Conservation (phyloP, 192 early-diverging fungal species). For the Coemansia javaensis region DNA sequence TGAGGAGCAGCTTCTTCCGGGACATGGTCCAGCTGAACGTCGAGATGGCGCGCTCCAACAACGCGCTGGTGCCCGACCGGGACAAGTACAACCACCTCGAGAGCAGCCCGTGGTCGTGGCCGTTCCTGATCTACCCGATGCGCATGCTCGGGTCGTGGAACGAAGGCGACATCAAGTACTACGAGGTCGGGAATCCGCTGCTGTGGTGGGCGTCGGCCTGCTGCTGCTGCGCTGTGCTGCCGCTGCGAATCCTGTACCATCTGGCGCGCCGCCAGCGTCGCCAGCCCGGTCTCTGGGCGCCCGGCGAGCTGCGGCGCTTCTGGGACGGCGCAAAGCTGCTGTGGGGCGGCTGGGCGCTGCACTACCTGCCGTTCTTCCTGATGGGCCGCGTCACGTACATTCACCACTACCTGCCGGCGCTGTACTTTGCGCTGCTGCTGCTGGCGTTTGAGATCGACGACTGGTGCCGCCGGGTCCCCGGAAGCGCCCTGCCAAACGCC, state of each 20-base stretch:
- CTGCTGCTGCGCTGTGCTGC: slow-evolving; percentile 14
- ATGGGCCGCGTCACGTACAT: slow-evolving; percentile 86
- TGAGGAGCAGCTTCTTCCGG: slow-evolving; percentile 7
- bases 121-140: slow-evolving; percentile 76
- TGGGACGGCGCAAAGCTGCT: slow-evolving; percentile 68
- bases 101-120: slow-evolving; percentile 73
- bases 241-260: slow-evolving; percentile 9
- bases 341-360: slow-evolving; percentile 71
- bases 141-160: slow-evolving; percentile 79
- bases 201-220: slow-evolving; percentile 71
- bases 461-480: slow-evolving; percentile 44
- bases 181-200: slow-evolving; percentile 81
- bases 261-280: slow-evolving; percentile 11
- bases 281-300: slow-evolving; percentile 1
- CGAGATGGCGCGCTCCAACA: slow-evolving; percentile 39
- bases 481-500: slow-evolving; percentile 44
- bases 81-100: slow-evolving; percentile 51
- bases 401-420: slow-evolving; percentile 86
- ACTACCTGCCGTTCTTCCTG: slow-evolving; percentile 85
- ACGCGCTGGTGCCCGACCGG: slow-evolving; percentile 31
- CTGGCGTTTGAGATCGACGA: slow-evolving; percentile 75
- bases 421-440: slow-evolving; percentile 75
- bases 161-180: slow-evolving; percentile 70
- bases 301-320: slow-evolving; percentile 46
- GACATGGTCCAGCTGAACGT: slow-evolving; percentile 32